Evolutionary conservation across 805 yeast genomes (phyloP).

Genomic region (Candida endomychidarum): DNA sequence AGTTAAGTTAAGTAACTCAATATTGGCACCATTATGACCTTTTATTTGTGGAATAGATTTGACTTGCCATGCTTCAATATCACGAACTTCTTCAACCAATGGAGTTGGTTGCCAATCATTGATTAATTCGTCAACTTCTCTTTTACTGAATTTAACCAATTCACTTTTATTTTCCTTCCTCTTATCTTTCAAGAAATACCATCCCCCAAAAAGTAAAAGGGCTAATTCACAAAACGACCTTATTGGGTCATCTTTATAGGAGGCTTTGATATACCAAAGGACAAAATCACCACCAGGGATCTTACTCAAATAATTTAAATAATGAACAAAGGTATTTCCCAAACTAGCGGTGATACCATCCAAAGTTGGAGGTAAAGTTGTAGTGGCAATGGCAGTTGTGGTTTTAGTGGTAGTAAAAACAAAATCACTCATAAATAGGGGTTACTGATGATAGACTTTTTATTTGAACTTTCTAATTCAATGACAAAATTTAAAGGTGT

Average conservation of each 20-base stretch:
- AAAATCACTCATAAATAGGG: conserved; percentile 14
- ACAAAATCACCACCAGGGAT: conserved; percentile 60
- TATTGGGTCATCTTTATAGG: conserved; percentile 91
- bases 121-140: conserved; percentile 78
- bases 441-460: conserved; percentile 3
- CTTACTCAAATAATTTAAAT: conserved; percentile 34
- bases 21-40: conserved; percentile 50
- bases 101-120: conserved; percentile 94
- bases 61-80: conserved; percentile 60
- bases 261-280: conserved; percentile 72
- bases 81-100: conserved; percentile 55
- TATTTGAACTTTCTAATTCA: no score
- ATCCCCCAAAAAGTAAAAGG: conserved; percentile 75
- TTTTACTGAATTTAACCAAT: conserved; percentile 54
- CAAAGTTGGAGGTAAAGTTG: conserved; percentile 37
- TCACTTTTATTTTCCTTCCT: conserved; percentile 74
- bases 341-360: conserved; percentile 35
- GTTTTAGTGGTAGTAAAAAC: conserved; percentile 23
- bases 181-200: conserved; percentile 77
- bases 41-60: conserved; percentile 61
- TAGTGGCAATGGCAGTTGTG: conserved; percentile 27
- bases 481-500: background rate
- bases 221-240: conserved; percentile 80
- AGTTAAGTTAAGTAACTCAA: conserved; percentile 21
- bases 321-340: conserved; percentile 33